Percentiles rank a stretch among this genome's conserved stretches.
Evolutionary conservation across 176 grass and related monocot species (phyloP).

Genomic region (Musa itinerans): DNA sequence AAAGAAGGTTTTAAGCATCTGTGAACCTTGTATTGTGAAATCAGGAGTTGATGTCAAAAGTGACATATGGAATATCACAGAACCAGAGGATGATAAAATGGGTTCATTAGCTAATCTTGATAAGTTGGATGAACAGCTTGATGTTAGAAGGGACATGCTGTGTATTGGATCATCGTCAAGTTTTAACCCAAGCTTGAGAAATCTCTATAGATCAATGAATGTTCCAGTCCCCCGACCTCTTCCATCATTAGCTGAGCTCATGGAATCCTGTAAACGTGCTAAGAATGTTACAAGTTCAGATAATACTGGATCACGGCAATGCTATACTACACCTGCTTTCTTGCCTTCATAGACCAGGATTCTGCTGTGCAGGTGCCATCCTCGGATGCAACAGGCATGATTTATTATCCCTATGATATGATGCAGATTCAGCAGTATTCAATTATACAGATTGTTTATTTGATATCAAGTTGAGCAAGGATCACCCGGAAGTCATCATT

Average conservation of each 20-base stretch:
- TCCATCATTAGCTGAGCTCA: slow-evolving; percentile 48
- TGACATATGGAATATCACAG: not conserved
- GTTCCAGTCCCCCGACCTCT: slow-evolving; percentile 68
- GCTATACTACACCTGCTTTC: slow-evolving; percentile 29
- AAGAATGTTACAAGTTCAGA: slow-evolving; percentile 34
- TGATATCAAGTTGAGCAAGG: too few species aligned
- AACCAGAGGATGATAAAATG: not conserved
- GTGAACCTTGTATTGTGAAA: slow-evolving; percentile 9
- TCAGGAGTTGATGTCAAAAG: not conserved
- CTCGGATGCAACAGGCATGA: too few species aligned
- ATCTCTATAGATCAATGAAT: slow-evolving; percentile 77
- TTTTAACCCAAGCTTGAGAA: slow-evolving; percentile 74
- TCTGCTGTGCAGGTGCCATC: not conserved
- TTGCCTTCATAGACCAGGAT: not conserved
- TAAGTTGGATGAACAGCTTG: not conserved
- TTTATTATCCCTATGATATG: too few species aligned
- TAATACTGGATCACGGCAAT: slow-evolving; percentile 28
- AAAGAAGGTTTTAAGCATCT: slow-evolving; percentile 15
- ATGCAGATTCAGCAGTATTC: too few species aligned
- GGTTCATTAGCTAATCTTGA: not conserved
- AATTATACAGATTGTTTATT: too few species aligned
- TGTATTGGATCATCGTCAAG: slow-evolving; percentile 42
- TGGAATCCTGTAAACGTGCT: slow-evolving; percentile 53
- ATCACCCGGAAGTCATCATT: too few species aligned
- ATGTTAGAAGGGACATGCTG: slow-evolving; percentile 10